phyloP scores from a whole-genome alignment of 2,329 filamentous ascomycete genomes.

The Penicillium polonicum region DNA sequence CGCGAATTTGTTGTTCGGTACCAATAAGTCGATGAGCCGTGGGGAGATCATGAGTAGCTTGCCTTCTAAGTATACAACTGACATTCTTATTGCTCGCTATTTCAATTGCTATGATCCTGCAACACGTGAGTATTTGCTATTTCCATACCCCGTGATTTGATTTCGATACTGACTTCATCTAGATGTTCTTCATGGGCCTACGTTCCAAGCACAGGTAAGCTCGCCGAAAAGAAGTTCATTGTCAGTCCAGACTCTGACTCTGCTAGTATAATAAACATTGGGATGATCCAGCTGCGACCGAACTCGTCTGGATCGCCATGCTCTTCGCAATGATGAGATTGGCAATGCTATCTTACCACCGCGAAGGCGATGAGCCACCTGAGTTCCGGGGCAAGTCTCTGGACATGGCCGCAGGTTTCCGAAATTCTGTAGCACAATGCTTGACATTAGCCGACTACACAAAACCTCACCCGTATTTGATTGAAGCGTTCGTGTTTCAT shows the following conservation, averaged over 20 bases:
- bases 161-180: constrained; percentile 1
- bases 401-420: constrained; percentile 46
- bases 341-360: constrained; percentile 61
- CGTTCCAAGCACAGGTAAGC: constrained; percentile 71
- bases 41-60: constrained; percentile 75
- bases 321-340: constrained; percentile 65
- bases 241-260: constrained; percentile 9
- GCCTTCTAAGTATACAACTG: constrained; percentile 77
- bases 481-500: constrained; percentile 63
- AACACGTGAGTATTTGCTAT: constrained; percentile 50
- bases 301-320: constrained; percentile 61
- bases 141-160: neutral
- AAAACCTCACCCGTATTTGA: constrained; percentile 58
- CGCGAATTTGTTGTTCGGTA: constrained; percentile 76
- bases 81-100: constrained; percentile 81
- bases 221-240: neutral
- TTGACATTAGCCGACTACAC: constrained; percentile 63
- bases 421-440: constrained; percentile 62
- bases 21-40: constrained; percentile 66
- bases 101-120: constrained; percentile 77
- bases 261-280: constrained; percentile 62
- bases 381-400: constrained; percentile 59
- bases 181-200: constrained; percentile 77
- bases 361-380: constrained; percentile 62
- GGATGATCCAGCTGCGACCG: constrained; percentile 57